phyloP scores from a whole-genome alignment of 768 basidiomycete genomes.

The Lyophyllum decastes region DNA sequence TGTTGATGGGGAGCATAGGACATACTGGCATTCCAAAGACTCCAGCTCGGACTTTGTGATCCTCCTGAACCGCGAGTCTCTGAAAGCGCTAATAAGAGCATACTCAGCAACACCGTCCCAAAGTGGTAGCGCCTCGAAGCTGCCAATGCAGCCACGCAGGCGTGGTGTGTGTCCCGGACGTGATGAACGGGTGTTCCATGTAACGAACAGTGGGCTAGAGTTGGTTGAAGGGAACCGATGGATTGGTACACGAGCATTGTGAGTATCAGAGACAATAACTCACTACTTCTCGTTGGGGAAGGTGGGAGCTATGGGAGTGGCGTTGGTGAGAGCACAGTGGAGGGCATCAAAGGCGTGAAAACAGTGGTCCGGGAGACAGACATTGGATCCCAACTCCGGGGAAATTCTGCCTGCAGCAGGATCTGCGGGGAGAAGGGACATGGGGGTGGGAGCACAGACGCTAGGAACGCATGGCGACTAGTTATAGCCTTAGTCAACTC shows the following conservation, averaged over 20 bases:
- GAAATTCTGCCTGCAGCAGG: slow-evolving; percentile 39
- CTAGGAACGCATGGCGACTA: no score
- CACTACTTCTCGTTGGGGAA: slow-evolving; percentile 83
- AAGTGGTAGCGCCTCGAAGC: slow-evolving; percentile 77
- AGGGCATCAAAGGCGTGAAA: slow-evolving; percentile 82
- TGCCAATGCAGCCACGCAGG: slow-evolving; percentile 94
- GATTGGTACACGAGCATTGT: neutral
- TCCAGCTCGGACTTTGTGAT: slow-evolving; percentile 79
- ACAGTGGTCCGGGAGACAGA: slow-evolving; percentile 75
- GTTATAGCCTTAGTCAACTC: neutral
- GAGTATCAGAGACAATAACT: slow-evolving; percentile 26
- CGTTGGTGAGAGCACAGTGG: slow-evolving; percentile 69
- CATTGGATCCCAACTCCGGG: slow-evolving; percentile 40
- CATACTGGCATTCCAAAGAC: slow-evolving; percentile 85
- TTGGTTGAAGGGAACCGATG: slow-evolving; percentile 1
- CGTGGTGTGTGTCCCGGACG: slow-evolving; percentile 60
- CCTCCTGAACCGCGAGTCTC: slow-evolving; percentile 82
- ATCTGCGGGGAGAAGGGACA: slow-evolving; percentile 60
- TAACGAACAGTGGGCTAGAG: slow-evolving; percentile 89
- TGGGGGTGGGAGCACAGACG: slow-evolving; percentile 19
- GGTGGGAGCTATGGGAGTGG: slow-evolving; percentile 56
- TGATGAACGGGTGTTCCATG: slow-evolving; percentile 82
- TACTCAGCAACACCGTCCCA: slow-evolving; percentile 84
- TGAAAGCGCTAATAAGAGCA: slow-evolving; percentile 88
- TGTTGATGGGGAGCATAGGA: slow-evolving; percentile 16